Evolutionary conservation across 1,284 basidiomycete genomes (phyloP).

Genomic region (Volvariella volvacea): DNA sequence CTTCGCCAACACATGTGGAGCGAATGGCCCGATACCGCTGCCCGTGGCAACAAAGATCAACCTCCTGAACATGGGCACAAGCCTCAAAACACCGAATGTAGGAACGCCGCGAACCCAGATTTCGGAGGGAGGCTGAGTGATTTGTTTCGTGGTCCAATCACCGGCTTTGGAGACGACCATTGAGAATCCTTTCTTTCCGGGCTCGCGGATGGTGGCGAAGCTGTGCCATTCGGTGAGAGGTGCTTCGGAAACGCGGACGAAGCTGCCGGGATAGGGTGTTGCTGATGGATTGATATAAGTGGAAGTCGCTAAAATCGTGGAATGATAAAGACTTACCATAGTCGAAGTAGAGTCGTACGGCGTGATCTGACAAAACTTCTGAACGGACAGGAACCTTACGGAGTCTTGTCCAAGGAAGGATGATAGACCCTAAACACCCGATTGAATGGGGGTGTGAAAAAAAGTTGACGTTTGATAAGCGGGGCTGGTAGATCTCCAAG

Average conservation of each 20-base stretch:
- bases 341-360: slow-evolving; percentile 51
- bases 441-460: not conserved
- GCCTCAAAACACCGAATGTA: slow-evolving; percentile 51
- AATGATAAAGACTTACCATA: slow-evolving; percentile 31
- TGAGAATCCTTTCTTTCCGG: slow-evolving; percentile 47
- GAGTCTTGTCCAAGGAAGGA: slow-evolving; percentile 49
- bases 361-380: slow-evolving; percentile 50
- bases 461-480: no score
- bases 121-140: slow-evolving; percentile 43
- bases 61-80: slow-evolving; percentile 49
- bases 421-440: slow-evolving; percentile 32
- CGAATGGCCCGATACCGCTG: slow-evolving; percentile 56
- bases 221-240: slow-evolving; percentile 58
- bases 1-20: slow-evolving; percentile 45
- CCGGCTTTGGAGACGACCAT: slow-evolving; percentile 52
- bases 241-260: slow-evolving; percentile 44
- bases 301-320: not conserved
- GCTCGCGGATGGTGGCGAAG: slow-evolving; percentile 49
- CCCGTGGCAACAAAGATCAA: slow-evolving; percentile 56
- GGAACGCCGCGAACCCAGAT: slow-evolving; percentile 56
- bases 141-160: slow-evolving; percentile 51
- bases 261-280: slow-evolving; percentile 47
- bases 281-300: slow-evolving; percentile 16
- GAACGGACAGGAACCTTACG: slow-evolving; percentile 47
- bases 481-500: no score